Conservation (phyloP, 73 alveolate genomes). For the Paramecium biaurelia region DNA sequence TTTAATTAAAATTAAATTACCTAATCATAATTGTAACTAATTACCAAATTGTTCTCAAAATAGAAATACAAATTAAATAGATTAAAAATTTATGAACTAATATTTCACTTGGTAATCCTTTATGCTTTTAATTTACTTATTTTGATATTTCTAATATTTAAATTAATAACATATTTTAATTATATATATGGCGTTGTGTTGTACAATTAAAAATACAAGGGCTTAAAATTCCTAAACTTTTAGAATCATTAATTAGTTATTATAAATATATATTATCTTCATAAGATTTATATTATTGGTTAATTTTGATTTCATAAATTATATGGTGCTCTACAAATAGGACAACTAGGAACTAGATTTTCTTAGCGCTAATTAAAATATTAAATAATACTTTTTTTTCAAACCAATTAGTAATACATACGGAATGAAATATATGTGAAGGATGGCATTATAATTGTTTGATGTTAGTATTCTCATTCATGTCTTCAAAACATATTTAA, state of each 20-base stretch:
- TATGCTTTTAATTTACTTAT: no score
- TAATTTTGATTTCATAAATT: not conserved
- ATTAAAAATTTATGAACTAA: no score
- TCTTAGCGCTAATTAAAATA: not conserved
- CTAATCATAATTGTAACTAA: no score
- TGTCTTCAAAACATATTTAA: not conserved
- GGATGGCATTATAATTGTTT: not conserved
- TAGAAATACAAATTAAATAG: no score
- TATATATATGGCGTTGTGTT: no score
- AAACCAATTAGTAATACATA: not conserved
- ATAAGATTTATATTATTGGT: not conserved
- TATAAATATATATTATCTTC: not conserved
- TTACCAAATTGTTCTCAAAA: no score
- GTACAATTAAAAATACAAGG: no score
- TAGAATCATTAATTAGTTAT: not conserved
- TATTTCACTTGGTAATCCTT: no score
- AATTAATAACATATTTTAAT: no score
- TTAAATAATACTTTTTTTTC: not conserved
- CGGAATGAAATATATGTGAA: not conserved
- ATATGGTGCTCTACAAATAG: not conserved
- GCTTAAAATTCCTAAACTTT: no score
- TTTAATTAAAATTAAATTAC: no score
- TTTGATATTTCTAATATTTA: no score
- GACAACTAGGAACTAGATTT: not conserved
- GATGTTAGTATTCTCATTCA: not conserved